Percentiles rank a stretch among this genome's conserved stretches.
Evolutionary conservation across 495 filamentous ascomycete genomes (phyloP).

Genomic region (Parathielavia hyrcaniae): DNA sequence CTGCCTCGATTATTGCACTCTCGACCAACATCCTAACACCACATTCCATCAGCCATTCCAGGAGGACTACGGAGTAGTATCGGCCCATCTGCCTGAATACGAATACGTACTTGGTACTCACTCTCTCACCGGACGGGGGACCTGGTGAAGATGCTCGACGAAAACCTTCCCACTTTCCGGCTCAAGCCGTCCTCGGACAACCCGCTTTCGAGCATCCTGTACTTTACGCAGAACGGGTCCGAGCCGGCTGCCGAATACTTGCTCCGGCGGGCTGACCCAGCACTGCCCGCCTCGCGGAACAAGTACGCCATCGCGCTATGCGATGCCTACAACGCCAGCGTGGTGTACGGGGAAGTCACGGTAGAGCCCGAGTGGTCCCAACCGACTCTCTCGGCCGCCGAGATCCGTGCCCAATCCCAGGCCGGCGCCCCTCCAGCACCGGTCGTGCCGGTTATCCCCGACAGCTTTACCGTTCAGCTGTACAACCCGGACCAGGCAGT

Average conservation of each 20-base stretch:
- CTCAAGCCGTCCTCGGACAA: constrained; percentile 39
- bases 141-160: constrained; percentile 67
- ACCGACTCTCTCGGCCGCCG: constrained; percentile 69
- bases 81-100: background rate
- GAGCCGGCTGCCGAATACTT: constrained; percentile 74
- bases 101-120: background rate
- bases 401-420: constrained; percentile 60
- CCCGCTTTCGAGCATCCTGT: constrained; percentile 52
- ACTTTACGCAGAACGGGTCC: constrained; percentile 71
- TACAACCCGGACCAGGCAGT: constrained; percentile 92
- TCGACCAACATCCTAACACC: background rate
- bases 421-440: constrained; percentile 57
- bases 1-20: background rate
- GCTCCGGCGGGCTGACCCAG: constrained; percentile 66
- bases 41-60: background rate
- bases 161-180: constrained; percentile 70
- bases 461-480: constrained; percentile 73
- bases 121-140: background rate
- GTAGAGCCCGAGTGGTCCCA: constrained; percentile 78
- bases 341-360: constrained; percentile 84
- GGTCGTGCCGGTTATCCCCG: constrained; percentile 70
- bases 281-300: constrained; percentile 61
- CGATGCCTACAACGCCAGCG: constrained; percentile 71
- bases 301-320: constrained; percentile 80
- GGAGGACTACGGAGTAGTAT: no score